Base-by-base conservation (phyloP, 2,329 filamentous ascomycete species). In the Coniochaeta sp. region DNA sequence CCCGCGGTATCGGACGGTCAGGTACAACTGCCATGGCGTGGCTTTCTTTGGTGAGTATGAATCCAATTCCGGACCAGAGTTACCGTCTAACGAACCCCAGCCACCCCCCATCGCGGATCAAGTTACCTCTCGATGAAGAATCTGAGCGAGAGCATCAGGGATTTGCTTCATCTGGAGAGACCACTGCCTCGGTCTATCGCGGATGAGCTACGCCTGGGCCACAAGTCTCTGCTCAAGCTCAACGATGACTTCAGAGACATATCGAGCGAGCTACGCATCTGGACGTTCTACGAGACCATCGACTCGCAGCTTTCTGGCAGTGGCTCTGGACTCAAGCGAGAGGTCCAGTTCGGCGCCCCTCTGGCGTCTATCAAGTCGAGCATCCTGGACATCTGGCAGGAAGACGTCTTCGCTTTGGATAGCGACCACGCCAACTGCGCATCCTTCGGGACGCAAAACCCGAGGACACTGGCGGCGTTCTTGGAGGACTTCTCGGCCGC, bases 201-300 rank as follows among this genome's bases (percentile, higher is more conserved):
- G 0, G 64, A 75, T 3, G 70, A 78, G 7, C 66, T 85, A 1
- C 73, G 71, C 1, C 67, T 82, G 0, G 76, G 75, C 9, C 75
- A 77, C 54, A 65, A 67, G n/a, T 61, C 71, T 0, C 63, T 85
- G 1, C 61, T 77, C 6, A 69, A 68, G 35, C 69, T 73, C 46
- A 76, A 83, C 16, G 76, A 82, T 3, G 71, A 74, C 38, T 85
- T 85, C 59, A 74, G 74, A 47, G 70, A 77, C 3, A 72, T 81
- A 5, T 74, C 79, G 0, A 76, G 76, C 31, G 82, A 85, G 52
- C 69, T 84, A 49, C 76, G 74, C 6, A 70, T 85, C 12, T 85
- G 81, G 80, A 82, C 80, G 0, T 78, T 84, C 35, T 80, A 84
- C 53, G 82, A 85, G 58, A 85, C 79, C 0, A 73, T 80, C 7